Conservation (phyloP, 1,284 basidiomycete species). For the Kalmanozyma brasiliensis region DNA sequence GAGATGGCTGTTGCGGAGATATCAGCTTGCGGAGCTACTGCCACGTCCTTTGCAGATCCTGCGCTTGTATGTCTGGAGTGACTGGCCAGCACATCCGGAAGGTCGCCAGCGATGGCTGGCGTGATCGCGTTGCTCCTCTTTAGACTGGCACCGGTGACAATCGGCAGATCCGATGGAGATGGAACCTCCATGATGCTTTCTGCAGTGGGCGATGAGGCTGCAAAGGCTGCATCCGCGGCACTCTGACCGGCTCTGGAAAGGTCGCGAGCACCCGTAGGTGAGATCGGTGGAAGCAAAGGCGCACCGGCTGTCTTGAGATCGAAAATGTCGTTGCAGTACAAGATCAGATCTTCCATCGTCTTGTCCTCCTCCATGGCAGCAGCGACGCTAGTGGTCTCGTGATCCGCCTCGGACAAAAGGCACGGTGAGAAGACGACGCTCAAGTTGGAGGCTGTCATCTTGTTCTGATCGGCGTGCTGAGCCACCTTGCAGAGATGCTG, state of each 20-base stretch:
- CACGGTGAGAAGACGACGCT: conserved; percentile 66
- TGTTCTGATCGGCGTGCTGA: conserved; percentile 79
- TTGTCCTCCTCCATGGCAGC: conserved; percentile 65
- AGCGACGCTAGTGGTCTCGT: conserved; percentile 59
- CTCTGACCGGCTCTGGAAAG: conserved; percentile 27
- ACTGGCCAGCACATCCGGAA: neutral
- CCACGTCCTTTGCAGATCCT: neutral
- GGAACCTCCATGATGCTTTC: conserved; percentile 15
- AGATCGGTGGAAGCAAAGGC: conserved; percentile 43
- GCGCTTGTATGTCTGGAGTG: conserved; percentile 8
- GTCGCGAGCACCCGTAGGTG: conserved; percentile 18
- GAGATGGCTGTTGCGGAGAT: conserved; percentile 12
- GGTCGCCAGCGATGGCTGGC: conserved; percentile 15
- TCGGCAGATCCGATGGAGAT: conserved; percentile 31
- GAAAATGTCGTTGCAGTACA: conserved; percentile 58
- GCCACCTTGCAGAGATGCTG: conserved; percentile 87
- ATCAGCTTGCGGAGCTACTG: neutral
- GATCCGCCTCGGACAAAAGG: conserved; percentile 59
- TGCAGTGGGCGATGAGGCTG: conserved; percentile 17
- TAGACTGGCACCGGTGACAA: conserved; percentile 32
- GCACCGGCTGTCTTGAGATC: conserved; percentile 53
- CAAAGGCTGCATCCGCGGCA: conserved; percentile 39
- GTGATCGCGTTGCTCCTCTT: conserved; percentile 52
- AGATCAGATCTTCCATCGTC: conserved; percentile 63
- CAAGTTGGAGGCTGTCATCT: conserved; percentile 84